Conservation (phyloP, 352 stramenopile species). For the Phytopythium delawarense region DNA sequence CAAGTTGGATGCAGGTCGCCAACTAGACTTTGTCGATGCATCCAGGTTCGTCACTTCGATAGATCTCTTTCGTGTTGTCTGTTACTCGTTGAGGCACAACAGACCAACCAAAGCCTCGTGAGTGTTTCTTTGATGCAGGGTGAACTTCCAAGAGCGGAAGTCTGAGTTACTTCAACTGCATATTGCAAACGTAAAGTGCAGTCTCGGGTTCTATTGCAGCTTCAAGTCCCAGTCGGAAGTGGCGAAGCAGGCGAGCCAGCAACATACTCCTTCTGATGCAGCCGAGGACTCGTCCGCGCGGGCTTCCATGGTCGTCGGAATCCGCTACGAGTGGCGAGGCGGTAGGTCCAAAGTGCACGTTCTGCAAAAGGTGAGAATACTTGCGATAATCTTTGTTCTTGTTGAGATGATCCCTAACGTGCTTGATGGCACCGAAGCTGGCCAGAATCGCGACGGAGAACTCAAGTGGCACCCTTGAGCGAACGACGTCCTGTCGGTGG, state of each 20-base stretch:
- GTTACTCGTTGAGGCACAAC: neutral
- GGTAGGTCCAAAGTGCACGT: constrained; percentile 56
- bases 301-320: constrained; percentile 40
- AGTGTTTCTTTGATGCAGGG: constrained; percentile 9
- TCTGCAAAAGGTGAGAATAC: constrained; percentile 46
- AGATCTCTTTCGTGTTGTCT: neutral
- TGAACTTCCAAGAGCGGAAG: constrained; percentile 52
- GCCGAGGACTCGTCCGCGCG: constrained; percentile 16
- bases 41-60: constrained; percentile 25
- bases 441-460: neutral
- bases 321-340: constrained; percentile 70
- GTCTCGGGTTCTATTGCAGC: constrained; percentile 53
- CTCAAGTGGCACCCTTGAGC: neutral
- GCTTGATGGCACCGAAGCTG: neutral
- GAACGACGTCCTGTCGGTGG: constrained; percentile 13
- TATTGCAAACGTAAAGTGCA: constrained; percentile 23
- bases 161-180: constrained; percentile 42
- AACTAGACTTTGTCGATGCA: constrained; percentile 12
- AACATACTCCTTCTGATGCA: neutral
- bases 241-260: neutral
- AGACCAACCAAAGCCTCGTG: neutral
- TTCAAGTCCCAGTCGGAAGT: constrained; percentile 33
- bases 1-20: neutral
- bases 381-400: too few species aligned
- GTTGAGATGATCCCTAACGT: too few species aligned